Conservation (phyloP, 352 stramenopile genomes). For the Paralagenidium karlingii region DNA sequence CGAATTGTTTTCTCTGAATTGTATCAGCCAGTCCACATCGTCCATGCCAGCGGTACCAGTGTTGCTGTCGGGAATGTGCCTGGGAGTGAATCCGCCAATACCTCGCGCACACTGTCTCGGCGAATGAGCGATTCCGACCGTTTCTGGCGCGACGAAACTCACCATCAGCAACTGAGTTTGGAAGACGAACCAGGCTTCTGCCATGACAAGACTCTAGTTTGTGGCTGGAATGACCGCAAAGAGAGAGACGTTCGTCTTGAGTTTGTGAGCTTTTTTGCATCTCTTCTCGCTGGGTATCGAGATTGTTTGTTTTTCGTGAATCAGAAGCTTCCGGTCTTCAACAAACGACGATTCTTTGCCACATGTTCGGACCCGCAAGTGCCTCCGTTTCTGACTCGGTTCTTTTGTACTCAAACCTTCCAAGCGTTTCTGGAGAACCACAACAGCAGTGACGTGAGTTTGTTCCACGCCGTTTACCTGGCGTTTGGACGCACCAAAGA, state of each 20-base stretch:
- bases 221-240: slow-evolving; percentile 16
- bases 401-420: slow-evolving; percentile 69
- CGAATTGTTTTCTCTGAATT: slow-evolving; percentile 27
- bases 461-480: slow-evolving; percentile 69
- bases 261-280: slow-evolving; percentile 59
- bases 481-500: slow-evolving; percentile 43
- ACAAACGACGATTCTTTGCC: slow-evolving; percentile 71
- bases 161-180: too few relatives aligned
- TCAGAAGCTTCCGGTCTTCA: slow-evolving; percentile 77
- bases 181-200: background rate
- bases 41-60: background rate
- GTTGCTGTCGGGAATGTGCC: background rate
- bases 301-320: slow-evolving; percentile 83
- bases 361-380: slow-evolving; percentile 48
- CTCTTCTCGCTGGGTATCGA: slow-evolving; percentile 61
- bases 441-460: slow-evolving; percentile 43
- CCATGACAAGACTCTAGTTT: background rate
- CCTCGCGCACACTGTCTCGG: too few relatives aligned
- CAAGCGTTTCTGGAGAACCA: slow-evolving; percentile 75
- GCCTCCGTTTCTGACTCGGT: slow-evolving; percentile 41
- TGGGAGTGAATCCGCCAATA: background rate
- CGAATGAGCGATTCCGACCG: too few relatives aligned
- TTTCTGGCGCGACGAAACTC: too few relatives aligned
- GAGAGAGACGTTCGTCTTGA: slow-evolving; percentile 58
- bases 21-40: slow-evolving; percentile 3